A percentile compares a stretch with the other conserved stretches of the same genome.
Conservation (phyloP, 2,329 filamentous ascomycete species). For the Monosporascus sp. region DNA sequence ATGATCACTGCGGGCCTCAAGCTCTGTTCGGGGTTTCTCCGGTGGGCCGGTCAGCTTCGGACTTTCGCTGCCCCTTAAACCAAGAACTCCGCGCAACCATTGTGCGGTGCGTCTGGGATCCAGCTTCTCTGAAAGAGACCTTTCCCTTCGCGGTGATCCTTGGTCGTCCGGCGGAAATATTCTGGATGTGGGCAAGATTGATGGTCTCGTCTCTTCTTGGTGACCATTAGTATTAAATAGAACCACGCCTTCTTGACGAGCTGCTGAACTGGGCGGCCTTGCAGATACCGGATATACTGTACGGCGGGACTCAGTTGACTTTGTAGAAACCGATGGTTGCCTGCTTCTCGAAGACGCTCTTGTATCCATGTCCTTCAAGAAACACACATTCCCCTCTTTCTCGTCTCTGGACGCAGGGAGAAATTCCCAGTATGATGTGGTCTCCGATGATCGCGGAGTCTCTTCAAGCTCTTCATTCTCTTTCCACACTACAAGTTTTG, state of each 20-base stretch:
- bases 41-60: constrained; percentile 21
- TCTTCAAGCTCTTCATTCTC: not conserved
- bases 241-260: constrained; percentile 9
- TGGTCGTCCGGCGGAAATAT: not conserved
- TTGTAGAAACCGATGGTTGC: not conserved
- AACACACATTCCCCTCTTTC: not conserved
- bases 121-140: constrained; percentile 7
- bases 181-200: constrained; percentile 5
- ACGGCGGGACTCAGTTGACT: not conserved
- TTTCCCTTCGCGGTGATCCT: constrained; percentile 2
- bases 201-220: constrained; percentile 4
- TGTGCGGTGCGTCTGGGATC: constrained; percentile 15
- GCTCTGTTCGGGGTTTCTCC: constrained; percentile 17
- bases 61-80: constrained; percentile 8
- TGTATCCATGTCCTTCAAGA: not conserved
- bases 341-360: not conserved
- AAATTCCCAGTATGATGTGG: constrained; percentile 21
- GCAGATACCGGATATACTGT: no score
- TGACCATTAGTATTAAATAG: constrained; percentile 3
- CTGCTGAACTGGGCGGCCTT: not conserved
- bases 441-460: constrained; percentile 7
- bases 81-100: constrained; percentile 24
- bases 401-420: constrained; percentile 13
- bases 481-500: constrained; percentile 1
- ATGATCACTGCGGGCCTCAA: constrained; percentile 14